Base-by-base conservation (phyloP, 345 rosid species). In the Hibiscus syriacus region DNA sequence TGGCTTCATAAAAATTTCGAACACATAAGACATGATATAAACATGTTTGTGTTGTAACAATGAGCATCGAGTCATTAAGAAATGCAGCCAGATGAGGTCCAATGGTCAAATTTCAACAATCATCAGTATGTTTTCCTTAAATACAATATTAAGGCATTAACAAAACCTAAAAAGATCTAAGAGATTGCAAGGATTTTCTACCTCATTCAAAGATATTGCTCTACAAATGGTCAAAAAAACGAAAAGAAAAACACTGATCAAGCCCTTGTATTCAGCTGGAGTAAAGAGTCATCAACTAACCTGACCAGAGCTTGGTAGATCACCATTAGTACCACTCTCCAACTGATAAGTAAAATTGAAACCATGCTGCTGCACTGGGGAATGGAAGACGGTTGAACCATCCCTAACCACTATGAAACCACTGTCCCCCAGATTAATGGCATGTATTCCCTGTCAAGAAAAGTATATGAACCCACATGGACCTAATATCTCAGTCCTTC, bases 281-380 rank as follows among this genome's bases (percentile, higher is more conserved):
- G 19, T n/a, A 34, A 41, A 0, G 2, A 55, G 22, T 14, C 41
- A 55, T 27, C 9, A 69, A 79, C 84, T 43, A 6, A 90, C 98
- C 96, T 87, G 87, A 66, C 98, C 99, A 46, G 90, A 91, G 76
- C 87, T 85, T 6, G 98, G 99, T 52, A 85, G 71, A 76, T 92
- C 99, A 12, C 89, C 90, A 13, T 56, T 72, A 41, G 78, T 66
- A 59, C 97, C 98, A 75, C 81, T 81, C 80, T 86, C 98, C 66
- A 92, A 80, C 71, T 94, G 99, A 77, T 87, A 94, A 1, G 99
- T 87, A 78, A 89, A 94, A 74, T 94, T 94, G 83, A 94, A 94
- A 32, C 87, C 90, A 61, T 92, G 99, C 73, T 87, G 97, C 78
- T 94, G 99, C 71, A 83, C 93, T 9, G 97, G 97, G 30, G 99